Conservation (phyloP, 805 yeast species). For the Ogataea glucozyma region DNA sequence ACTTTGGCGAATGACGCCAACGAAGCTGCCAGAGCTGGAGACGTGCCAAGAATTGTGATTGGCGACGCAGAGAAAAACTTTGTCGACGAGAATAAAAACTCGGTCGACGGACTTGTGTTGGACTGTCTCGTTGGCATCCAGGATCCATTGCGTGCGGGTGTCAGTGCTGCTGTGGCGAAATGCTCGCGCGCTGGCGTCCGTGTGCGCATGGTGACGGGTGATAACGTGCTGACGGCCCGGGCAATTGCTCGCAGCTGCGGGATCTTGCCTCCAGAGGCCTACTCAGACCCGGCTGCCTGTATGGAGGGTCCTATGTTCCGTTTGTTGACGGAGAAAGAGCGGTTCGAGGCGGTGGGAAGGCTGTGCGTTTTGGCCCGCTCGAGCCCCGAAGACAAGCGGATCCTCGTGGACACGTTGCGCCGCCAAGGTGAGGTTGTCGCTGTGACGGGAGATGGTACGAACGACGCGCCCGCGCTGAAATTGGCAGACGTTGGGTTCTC, state of each 20-base stretch:
- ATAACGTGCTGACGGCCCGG: constrained; percentile 84
- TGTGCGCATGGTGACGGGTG: constrained; percentile 99
- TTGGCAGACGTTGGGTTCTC: constrained; percentile 98
- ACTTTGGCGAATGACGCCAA: constrained; percentile 23
- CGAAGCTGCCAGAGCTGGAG: constrained; percentile 14
- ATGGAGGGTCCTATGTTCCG: constrained; percentile 96
- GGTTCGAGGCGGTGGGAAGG: constrained; percentile 64
- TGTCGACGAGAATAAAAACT: constrained; percentile 18
- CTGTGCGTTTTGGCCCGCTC: constrained; percentile 89
- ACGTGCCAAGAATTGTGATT: constrained; percentile 33
- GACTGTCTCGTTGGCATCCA: constrained; percentile 88
- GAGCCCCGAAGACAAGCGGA: constrained; percentile 91
- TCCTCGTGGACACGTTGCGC: constrained; percentile 79
- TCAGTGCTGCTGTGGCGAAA: constrained; percentile 80
- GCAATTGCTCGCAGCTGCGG: constrained; percentile 90
- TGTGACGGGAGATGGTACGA: constrained; percentile 99
- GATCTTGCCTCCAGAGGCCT: constrained; percentile 57
- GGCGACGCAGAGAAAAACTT: constrained; percentile 29
- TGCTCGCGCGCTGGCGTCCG: constrained; percentile 91
- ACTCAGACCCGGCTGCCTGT: constrained; percentile 54
- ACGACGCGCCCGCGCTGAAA: constrained; percentile 97
- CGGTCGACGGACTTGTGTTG: constrained; percentile 45
- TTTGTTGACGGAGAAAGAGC: constrained; percentile 55
- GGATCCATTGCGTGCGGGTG: constrained; percentile 92
- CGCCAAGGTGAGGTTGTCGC: constrained; percentile 91